Evolutionary conservation across 108 stramenopile species (phyloP).

Genomic region (Hondaea fermentalgiana): DNA sequence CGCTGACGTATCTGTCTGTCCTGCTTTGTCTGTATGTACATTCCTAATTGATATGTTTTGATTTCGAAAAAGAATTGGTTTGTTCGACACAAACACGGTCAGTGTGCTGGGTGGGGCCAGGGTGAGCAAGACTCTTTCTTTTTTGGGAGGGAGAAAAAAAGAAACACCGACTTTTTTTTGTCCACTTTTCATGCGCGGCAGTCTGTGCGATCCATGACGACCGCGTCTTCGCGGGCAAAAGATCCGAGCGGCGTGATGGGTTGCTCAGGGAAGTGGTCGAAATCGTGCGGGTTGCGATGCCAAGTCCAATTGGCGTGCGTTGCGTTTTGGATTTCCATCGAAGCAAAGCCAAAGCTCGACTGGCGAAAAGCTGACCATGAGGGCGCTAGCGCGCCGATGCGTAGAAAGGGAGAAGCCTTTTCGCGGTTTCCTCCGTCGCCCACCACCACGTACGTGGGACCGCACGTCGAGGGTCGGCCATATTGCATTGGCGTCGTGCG

Average conservation of each 20-base stretch:
- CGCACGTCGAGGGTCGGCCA: neutral
- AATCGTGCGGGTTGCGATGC: conserved; percentile 18
- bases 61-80: neutral
- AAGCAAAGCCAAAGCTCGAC: conserved; percentile 73
- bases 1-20: no score
- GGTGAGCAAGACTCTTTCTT: no score
- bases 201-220: neutral
- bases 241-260: neutral
- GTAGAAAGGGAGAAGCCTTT: conserved; percentile 35
- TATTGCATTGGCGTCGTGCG: conserved; percentile 34
- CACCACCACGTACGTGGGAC: conserved; percentile 61
- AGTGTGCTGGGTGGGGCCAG: no score
- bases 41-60: neutral
- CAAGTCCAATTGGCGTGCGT: conserved; percentile 63
- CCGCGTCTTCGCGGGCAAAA: neutral
- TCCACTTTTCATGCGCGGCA: neutral
- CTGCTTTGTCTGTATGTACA: no score
- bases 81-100: no score
- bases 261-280: neutral
- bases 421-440: conserved; percentile 84
- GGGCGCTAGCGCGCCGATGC: conserved; percentile 30
- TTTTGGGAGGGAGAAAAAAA: no score
- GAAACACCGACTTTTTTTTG: neutral
- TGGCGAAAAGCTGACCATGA: conserved; percentile 71
- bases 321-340: conserved; percentile 54